A percentile compares a stretch with the other conserved stretches of the same genome.
These are phyloP conservation scores for Trichoderma orchidacearum DNA, from an alignment of 495 filamentous ascomycete genomes.

Conservation along the genomic window DNA sequence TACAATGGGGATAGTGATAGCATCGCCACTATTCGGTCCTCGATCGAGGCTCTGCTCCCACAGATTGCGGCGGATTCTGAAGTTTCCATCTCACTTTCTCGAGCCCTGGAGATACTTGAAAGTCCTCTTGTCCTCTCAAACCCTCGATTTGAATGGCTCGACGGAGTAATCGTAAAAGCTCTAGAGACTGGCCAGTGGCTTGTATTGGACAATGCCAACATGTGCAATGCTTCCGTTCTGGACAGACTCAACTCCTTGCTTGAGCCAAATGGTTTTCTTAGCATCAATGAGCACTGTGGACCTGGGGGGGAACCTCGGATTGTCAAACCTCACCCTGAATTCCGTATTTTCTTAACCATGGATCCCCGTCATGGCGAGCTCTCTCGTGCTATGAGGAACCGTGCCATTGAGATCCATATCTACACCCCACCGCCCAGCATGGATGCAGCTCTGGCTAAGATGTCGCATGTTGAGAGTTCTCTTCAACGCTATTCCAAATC, in stretches of 20 bases:
- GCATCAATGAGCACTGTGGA: slow-evolving; percentile 81
- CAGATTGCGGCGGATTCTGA: slow-evolving; percentile 13
- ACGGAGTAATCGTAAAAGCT: slow-evolving; percentile 79
- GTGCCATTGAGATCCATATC: slow-evolving; percentile 82
- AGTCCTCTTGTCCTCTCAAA: slow-evolving; percentile 37
- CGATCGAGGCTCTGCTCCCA: slow-evolving; percentile 15
- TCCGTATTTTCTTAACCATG: slow-evolving; percentile 88
- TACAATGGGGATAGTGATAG: slow-evolving; percentile 11
- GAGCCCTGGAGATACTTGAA: slow-evolving; percentile 22
- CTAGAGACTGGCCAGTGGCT: slow-evolving; percentile 82
- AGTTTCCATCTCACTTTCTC: slow-evolving; percentile 14
- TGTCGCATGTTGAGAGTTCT: slow-evolving; percentile 27
- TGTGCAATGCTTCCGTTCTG: slow-evolving; percentile 87
- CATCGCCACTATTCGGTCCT: slow-evolving; percentile 14
- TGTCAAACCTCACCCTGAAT: slow-evolving; percentile 71
- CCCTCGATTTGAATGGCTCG: slow-evolving; percentile 90
- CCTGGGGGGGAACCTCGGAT: slow-evolving; percentile 69
- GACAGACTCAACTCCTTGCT: slow-evolving; percentile 91
- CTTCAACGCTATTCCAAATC: slow-evolving; percentile 18
- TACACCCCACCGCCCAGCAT: slow-evolving; percentile 15
- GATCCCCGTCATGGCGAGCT: slow-evolving; percentile 89
- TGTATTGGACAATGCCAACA: slow-evolving; percentile 90
- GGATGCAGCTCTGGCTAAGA: slow-evolving; percentile 8
- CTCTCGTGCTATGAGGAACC: slow-evolving; percentile 92
- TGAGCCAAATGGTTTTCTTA: slow-evolving; percentile 75